These are phyloP conservation scores for Septoria petroselini DNA, from an alignment of 2,329 filamentous ascomycete genomes.

Conservation along the genomic window DNA sequence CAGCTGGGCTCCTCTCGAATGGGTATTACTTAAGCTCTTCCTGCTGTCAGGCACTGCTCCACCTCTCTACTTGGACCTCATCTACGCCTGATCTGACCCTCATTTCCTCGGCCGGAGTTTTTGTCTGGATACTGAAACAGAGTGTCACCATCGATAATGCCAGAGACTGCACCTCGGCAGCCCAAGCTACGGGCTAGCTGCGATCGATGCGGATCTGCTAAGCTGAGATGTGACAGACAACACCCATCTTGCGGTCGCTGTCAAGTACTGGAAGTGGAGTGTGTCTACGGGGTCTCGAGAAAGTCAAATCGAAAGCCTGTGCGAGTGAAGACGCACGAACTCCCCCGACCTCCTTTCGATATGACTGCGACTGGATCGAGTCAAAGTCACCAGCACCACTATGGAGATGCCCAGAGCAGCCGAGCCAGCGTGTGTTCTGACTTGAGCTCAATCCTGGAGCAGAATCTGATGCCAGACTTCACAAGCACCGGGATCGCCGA, in stretches of 20 bases:
- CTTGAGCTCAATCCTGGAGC: not conserved
- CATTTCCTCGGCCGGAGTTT: too few species aligned
- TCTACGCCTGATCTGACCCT: too few species aligned
- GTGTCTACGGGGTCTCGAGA: not conserved
- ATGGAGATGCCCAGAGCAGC: not conserved
- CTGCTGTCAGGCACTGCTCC: too few species aligned
- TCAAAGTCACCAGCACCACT: not conserved
- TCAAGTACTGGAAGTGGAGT: not conserved
- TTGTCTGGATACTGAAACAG: too few species aligned
- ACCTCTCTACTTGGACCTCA: too few species aligned
- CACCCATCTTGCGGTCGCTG: not conserved
- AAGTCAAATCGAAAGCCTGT: constrained; percentile 1
- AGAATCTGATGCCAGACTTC: not conserved
- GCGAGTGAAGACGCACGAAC: not conserved
- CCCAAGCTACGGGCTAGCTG: constrained; percentile 5
- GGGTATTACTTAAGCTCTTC: too few species aligned
- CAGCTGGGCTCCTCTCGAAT: too few species aligned
- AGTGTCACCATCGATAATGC: too few species aligned
- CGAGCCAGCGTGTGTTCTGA: not conserved
- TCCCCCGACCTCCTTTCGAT: not conserved
- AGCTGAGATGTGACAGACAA: not conserved
- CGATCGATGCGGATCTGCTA: constrained; percentile 1
- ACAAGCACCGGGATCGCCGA: not conserved
- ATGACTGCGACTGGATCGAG: not conserved
- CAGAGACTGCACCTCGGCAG: not conserved